Evolutionary conservation across 1,284 basidiomycete species (phyloP), one percentile per base, ranked within the genome.

Genomic region (Athelia sp.): DNA sequence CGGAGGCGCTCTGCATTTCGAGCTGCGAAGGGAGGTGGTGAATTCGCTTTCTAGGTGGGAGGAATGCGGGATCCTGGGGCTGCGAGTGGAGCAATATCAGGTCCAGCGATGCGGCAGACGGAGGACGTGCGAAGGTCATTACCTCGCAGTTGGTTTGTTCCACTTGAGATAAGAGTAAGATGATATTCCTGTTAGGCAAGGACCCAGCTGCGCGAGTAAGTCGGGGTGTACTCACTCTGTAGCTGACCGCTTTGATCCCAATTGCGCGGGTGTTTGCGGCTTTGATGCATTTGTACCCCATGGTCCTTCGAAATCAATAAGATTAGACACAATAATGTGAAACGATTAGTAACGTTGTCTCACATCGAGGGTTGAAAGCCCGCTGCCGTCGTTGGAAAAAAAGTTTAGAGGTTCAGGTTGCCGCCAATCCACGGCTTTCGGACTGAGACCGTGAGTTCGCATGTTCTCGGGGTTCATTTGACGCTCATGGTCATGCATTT

Each of bases 201-300:
- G 9, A 21, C 19, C 36, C 15, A 40, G 36, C 36, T 17, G 19
- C n/a, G 4, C 36, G 36, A 40, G 19, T 21, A 40, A n/a, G 36
- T n/a, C 19, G 15, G 6, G 36, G 26, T 53, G 32, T 14, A 46
- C 51, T 45, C 60, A 72, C 74, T 70, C 62, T 71, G 68, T 51
- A 80, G 59, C 50, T 74, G 78, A 43, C 67, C 64, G 55, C 61
- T 64, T 58, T 73, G 76, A 53, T 81, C 81, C 79, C 79, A 82
- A 50, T 67, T 75, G 56, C 81, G 71, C 57, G 73, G 69, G 64
- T 81, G 79, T 58, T 82, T 82, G 63, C 81, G 70, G 43, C 31
- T 49, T 22, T 23, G 43, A 10, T 44, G 43, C 18, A 23, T 26
- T 44, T 44, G 43, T 23, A 26, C 15, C 10, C 10, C 55, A 68